Conservation (phyloP, 345 rosid species). For the Raphanus sativus region DNA sequence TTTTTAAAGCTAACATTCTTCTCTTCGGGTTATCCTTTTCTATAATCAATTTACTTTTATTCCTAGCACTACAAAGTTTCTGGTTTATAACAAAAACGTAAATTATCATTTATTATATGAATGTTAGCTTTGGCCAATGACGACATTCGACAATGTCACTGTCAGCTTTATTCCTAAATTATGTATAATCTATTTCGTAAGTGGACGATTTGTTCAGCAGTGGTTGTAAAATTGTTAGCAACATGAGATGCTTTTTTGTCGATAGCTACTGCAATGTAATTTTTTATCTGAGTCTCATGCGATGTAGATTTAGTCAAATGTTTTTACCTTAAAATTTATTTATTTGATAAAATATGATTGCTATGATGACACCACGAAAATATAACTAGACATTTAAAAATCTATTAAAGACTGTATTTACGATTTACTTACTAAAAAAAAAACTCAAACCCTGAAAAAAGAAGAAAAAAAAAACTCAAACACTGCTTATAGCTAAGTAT, state of each 20-base stretch:
- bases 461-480: too few relatives aligned
- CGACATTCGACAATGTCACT: constrained; percentile 34
- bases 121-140: constrained; percentile 27
- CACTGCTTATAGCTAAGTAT: too few relatives aligned
- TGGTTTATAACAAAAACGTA: background rate
- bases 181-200: constrained; percentile 20
- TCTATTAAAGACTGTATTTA: background rate
- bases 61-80: background rate
- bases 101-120: background rate
- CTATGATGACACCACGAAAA: background rate
- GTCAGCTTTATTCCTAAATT: constrained; percentile 35
- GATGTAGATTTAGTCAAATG: background rate
- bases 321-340: background rate
- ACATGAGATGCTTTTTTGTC: constrained; percentile 8
- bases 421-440: background rate
- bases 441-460: background rate
- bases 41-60: background rate
- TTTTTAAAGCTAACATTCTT: constrained; percentile 11
- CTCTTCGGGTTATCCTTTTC: constrained; percentile 19
- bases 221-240: constrained; percentile 21
- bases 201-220: constrained; percentile 34
- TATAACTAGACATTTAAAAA: background rate
- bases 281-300: background rate
- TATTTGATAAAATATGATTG: background rate
- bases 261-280: background rate